Percentiles rank a stretch among this genome's conserved stretches.
These are phyloP conservation scores for Lactarius indigo DNA, from an alignment of 768 basidiomycete genomes.

Conservation along the genomic window DNA sequence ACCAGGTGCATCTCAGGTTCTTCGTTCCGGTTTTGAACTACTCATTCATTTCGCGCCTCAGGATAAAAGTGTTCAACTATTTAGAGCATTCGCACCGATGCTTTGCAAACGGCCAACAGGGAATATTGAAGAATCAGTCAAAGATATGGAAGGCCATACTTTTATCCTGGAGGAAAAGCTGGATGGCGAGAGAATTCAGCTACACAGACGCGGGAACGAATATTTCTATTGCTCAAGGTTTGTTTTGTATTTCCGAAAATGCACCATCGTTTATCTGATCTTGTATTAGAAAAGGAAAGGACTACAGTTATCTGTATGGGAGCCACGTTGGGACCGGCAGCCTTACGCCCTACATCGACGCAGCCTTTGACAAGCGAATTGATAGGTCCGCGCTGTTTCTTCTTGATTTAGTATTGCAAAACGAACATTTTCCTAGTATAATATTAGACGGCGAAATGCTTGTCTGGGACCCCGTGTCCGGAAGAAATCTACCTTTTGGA, in stretches of 20 bases:
- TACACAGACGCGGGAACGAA: conserved; percentile 89
- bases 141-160: conserved; percentile 70
- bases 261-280: conserved; percentile 7
- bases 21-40: neutral
- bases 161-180: conserved; percentile 97
- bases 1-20: conserved; percentile 42
- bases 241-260: conserved; percentile 16
- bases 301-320: conserved; percentile 91
- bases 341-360: conserved; percentile 80
- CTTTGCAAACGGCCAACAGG: conserved; percentile 85
- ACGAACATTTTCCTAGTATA: conserved; percentile 48
- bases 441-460: conserved; percentile 98
- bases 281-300: conserved; percentile 72
- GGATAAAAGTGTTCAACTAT: conserved; percentile 83
- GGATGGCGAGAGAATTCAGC: conserved; percentile 94
- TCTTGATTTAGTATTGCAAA: neutral
- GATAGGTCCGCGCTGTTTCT: conserved; percentile 59
- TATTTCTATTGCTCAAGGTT: conserved; percentile 93
- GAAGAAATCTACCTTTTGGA: conserved; percentile 88
- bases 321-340: conserved; percentile 78
- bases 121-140: conserved; percentile 79
- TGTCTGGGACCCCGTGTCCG: conserved; percentile 91
- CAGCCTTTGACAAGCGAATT: conserved; percentile 69
- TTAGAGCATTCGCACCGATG: conserved; percentile 91
- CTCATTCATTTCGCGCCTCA: conserved; percentile 29